These are phyloP conservation scores for Jamesozyma spencerorum DNA, from an alignment of 805 yeast genomes.

Conservation along the genomic window DNA sequence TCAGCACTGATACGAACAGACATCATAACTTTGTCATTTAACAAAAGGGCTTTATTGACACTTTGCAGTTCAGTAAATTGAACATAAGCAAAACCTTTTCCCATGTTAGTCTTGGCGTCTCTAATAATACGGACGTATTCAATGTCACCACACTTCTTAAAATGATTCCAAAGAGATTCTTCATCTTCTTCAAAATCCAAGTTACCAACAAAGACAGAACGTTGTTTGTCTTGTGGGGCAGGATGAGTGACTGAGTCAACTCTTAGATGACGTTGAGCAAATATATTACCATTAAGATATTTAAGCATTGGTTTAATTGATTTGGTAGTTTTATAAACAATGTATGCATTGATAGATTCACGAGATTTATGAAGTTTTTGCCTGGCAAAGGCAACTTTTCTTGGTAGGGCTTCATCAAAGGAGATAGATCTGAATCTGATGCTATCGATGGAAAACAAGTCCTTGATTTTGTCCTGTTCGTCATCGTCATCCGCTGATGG, in stretches of 20 bases:
- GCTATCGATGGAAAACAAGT: slow-evolving; percentile 46
- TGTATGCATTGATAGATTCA: slow-evolving; percentile 79
- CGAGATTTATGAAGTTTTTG: slow-evolving; percentile 68
- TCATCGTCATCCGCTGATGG: slow-evolving; percentile 7
- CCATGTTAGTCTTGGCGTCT: slow-evolving; percentile 87
- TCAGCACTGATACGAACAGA: slow-evolving; percentile 24
- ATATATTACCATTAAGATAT: slow-evolving; percentile 55
- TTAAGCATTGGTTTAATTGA: slow-evolving; percentile 30
- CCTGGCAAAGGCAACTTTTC: slow-evolving; percentile 82
- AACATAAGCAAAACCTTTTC: slow-evolving; percentile 95
- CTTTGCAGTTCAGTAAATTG: slow-evolving; percentile 69
- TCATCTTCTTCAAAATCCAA: slow-evolving; percentile 88
- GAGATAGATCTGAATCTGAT: slow-evolving; percentile 89
- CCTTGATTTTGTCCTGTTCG: slow-evolving; percentile 7
- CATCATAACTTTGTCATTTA: slow-evolving; percentile 56
- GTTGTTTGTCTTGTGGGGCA: slow-evolving; percentile 68
- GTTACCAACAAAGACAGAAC: slow-evolving; percentile 87
- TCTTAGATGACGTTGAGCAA: slow-evolving; percentile 67
- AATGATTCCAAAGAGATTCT: slow-evolving; percentile 79
- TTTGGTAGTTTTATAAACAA: slow-evolving; percentile 59
- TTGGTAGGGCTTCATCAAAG: slow-evolving; percentile 76
- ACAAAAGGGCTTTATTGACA: slow-evolving; percentile 72
- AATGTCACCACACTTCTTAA: slow-evolving; percentile 57
- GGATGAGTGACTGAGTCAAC: slow-evolving; percentile 95
- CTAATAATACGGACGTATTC: slow-evolving; percentile 86